Base-by-base conservation (phyloP, 2,329 filamentous ascomycete species). In the Trichoderma sp. region DNA sequence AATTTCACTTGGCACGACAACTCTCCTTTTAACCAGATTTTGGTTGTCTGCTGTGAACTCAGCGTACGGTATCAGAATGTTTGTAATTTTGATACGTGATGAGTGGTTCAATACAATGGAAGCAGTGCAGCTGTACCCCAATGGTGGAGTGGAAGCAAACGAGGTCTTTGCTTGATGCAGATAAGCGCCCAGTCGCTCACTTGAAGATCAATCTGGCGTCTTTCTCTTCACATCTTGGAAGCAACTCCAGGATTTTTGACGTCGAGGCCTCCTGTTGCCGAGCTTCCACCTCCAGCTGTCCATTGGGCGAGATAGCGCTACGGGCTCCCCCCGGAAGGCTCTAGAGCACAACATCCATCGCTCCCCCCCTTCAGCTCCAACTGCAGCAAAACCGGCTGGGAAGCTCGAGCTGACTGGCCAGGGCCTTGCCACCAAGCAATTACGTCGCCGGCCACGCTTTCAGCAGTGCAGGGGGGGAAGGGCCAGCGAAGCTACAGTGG, bases 361-460 rank as follows among this genome's bases (percentile, higher is more conserved):
- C 30, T 28, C 28, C 30, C 30, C 52, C 52, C 52, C 52, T 26
- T 24, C 58, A 24, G 44, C 17, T 39, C 47, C 34, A 39, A 10
- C 34, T 62, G 45, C 48, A 54, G 48, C 48, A n/a, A 39, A 39
- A 10, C 34, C 34, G 10, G 34, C 34, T 14, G 34, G 34, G 34
- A 39, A 39, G 34, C 34, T 39, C 10, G 34, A 39, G 34, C 34
- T 39, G 34, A 24, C 47, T 30, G 47, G 47, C 21, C 19, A 21
- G 47, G 48, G 10, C 24, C 17, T 51, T 43, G 30, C 30, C 47
- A 41, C 45, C 50, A 55, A 41, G 57, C 50, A 55, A 63, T 63
- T 63, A 63, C 50, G 59, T 63, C 59, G 59, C 39, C 50, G 59
- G 59, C 59, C 50, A 63, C 59, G 59, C 59, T 63, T 63, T 63